phyloP scores from a whole-genome alignment of 2,329 filamentous ascomycete genomes.

The Hypoxylon sp. region DNA sequence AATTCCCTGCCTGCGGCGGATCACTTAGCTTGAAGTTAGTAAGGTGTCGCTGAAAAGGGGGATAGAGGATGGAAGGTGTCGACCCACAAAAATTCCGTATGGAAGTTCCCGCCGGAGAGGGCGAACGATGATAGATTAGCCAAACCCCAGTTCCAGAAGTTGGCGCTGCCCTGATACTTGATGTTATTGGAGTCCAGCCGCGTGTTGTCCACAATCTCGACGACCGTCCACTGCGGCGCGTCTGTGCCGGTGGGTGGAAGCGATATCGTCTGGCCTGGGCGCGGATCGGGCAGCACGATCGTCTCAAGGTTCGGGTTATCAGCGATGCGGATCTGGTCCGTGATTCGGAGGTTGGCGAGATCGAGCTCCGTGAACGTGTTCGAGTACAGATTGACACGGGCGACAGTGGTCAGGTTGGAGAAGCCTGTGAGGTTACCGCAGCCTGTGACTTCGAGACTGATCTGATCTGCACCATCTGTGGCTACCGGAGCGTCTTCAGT shows the following conservation, averaged over 20 bases:
- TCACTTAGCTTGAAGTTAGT: constrained; percentile 16
- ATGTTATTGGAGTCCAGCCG: constrained; percentile 24
- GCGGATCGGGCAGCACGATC: constrained; percentile 24
- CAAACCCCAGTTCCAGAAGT: constrained; percentile 32
- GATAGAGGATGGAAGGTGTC: background rate
- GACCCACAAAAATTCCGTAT: constrained; percentile 37
- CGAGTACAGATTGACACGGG: constrained; percentile 26
- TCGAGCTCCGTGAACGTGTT: constrained; percentile 32
- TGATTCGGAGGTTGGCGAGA: constrained; percentile 25
- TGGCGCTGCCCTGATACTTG: constrained; percentile 22
- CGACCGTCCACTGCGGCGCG: constrained; percentile 31
- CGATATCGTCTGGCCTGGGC: constrained; percentile 19
- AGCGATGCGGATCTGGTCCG: constrained; percentile 30
- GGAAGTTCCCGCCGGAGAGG: constrained; percentile 26
- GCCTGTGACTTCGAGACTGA: constrained; percentile 31
- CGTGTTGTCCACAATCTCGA: constrained; percentile 28
- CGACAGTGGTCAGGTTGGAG: constrained; percentile 12
- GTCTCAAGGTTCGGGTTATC: constrained; percentile 33
- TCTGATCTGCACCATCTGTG: constrained; percentile 1
- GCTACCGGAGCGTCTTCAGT: background rate
- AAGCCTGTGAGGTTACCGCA: constrained; percentile 20
- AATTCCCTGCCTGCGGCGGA: constrained; percentile 5
- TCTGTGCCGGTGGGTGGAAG: constrained; percentile 32
- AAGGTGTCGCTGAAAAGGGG: background rate
- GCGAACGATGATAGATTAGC: constrained; percentile 17